Evolutionary conservation across 768 basidiomycete species (phyloP), one percentile per base, ranked within the genome.

Genomic region (Lentinula sp.): DNA sequence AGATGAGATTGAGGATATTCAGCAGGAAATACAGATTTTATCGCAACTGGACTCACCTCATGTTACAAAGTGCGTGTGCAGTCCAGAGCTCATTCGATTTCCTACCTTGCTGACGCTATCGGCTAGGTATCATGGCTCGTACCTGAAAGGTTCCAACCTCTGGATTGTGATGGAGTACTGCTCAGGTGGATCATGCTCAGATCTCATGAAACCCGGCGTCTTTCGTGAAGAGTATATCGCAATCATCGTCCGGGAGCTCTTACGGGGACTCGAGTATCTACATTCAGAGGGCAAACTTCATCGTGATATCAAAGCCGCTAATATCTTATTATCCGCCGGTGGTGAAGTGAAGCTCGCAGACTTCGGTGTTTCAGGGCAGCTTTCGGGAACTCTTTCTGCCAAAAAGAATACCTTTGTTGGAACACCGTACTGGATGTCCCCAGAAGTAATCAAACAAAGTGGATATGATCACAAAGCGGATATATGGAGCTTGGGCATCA

Each of bases 151-250:
- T 15, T 93, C 95, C 5, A 87, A 95, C 72, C 80, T 99, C 28
- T 99, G 97, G 97, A 99, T 98, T 70, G 92, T 98, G 67, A 98
- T 98, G 95, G 92, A 94, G 92, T 94, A 98, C 72, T 98, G 97
- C 69, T 95, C 95, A 4, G 97, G 96, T 54, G 97, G 97, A 60
- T 97, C 95, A 60, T 98, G 96, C 75, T 95, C 94, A 39, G 96
- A 98, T 79, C 77, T 98, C 95, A 95, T 99, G 93, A 98, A 98
- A 78, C 93, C 96, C 1, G 97, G 97, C 11, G 91, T 94, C 3
- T 98, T 99, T 74, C 82, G 93, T 64, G 97, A 99, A 78, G 97
- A 99, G 70, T 98, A 99, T 69, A 98, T 99, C 65, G 97, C 96
- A 6, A 98, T 98, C 71, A 91, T 99, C 66, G 85, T 93, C 50